A percentile compares a stretch with the other conserved stretches of the same genome.
These are phyloP conservation scores for Linnemannia elongata DNA, from an alignment of 192 early-diverging fungal genomes.

Conservation along the genomic window DNA sequence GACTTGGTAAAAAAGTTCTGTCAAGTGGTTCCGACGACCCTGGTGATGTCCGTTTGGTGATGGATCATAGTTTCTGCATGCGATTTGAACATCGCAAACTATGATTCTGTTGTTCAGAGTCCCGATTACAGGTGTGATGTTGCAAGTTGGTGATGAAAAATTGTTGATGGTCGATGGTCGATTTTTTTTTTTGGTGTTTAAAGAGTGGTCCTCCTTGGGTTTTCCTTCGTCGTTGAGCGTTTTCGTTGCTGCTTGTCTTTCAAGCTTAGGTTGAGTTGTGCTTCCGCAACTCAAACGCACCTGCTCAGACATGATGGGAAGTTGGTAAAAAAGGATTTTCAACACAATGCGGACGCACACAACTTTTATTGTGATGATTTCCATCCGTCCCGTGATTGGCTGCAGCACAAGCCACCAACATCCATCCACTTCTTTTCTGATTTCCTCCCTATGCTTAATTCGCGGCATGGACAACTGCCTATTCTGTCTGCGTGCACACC, in stretches of 20 bases:
- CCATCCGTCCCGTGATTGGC: slow-evolving; percentile 26
- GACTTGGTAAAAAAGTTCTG: not conserved
- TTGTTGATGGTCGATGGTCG: not conserved
- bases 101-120: slow-evolving; percentile 2
- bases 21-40: not conserved
- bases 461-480: too few species aligned
- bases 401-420: slow-evolving; percentile 24
- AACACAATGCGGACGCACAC: slow-evolving; percentile 30
- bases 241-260: not conserved
- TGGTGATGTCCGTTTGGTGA: not conserved
- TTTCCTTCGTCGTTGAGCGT: not conserved
- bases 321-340: slow-evolving; percentile 60
- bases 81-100: slow-evolving; percentile 1
- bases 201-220: not conserved
- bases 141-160: not conserved
- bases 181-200: not conserved
- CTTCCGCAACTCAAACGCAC: slow-evolving; percentile 34
- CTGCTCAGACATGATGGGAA: slow-evolving; percentile 62
- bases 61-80: slow-evolving; percentile 24
- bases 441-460: not conserved
- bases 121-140: not conserved
- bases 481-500: not conserved
- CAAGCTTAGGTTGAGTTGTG: not conserved
- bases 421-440: not conserved
- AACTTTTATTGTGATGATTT: slow-evolving; percentile 28